Conservation (phyloP, 1,139 yeast genomes). For the Suhomyces bokatorum region DNA sequence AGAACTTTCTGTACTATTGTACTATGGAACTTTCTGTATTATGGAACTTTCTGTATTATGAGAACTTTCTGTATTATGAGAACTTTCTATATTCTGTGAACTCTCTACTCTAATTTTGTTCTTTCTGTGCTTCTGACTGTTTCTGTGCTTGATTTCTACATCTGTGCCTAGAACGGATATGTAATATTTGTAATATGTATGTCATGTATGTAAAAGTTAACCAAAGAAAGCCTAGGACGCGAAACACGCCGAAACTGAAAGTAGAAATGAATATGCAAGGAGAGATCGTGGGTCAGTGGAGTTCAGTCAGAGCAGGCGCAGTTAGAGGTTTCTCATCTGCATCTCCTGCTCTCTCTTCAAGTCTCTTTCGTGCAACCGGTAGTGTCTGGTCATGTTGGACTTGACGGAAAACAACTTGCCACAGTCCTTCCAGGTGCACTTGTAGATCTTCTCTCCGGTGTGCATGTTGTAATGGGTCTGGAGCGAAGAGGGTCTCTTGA, state of each 20-base stretch:
- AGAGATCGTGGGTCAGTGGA: too few species aligned
- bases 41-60: too few species aligned
- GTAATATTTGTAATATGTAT: too few species aligned
- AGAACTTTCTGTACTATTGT: too few species aligned
- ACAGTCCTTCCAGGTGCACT: slow-evolving; percentile 67
- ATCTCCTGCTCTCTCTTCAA: slow-evolving; percentile 8
- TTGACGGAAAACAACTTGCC: slow-evolving; percentile 74
- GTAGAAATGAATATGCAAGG: neutral
- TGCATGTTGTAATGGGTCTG: slow-evolving; percentile 82
- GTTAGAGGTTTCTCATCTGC: slow-evolving; percentile 4
- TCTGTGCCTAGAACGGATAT: too few species aligned
- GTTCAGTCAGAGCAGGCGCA: too few species aligned
- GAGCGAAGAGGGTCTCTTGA: slow-evolving; percentile 78
- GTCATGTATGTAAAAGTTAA: neutral
- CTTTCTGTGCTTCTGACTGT: too few species aligned
- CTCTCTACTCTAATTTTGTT: too few species aligned
- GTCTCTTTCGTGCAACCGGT: slow-evolving; percentile 58
- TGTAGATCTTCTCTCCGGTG: slow-evolving; percentile 81
- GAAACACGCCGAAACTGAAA: neutral
- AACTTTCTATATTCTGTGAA: too few species aligned
- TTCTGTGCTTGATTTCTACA: too few species aligned
- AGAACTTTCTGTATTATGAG: too few species aligned
- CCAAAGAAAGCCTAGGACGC: neutral
- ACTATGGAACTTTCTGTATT: too few species aligned
- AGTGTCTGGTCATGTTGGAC: slow-evolving; percentile 79